Evolutionary conservation across 768 basidiomycete genomes (phyloP), one percentile per base, ranked within the genome.

Genomic region (Agrocybe praecox): DNA sequence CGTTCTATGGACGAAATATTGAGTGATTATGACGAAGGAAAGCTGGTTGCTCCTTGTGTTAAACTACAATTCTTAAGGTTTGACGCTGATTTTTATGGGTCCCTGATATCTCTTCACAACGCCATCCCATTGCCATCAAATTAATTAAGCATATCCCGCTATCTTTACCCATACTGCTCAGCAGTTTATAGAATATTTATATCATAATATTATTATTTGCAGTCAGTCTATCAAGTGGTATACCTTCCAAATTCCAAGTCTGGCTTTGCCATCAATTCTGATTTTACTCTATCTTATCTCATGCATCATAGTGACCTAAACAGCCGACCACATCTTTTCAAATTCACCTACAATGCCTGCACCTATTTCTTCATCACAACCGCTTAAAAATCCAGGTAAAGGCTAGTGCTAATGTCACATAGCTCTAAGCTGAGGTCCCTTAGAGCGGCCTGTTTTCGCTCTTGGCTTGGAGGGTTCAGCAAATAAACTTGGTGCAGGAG

Each of bases 391-490:
- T 46, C 74, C 70, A 74, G 77, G 78, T 80, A 32, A 26, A 45
- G 22, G 26, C 21, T 32, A 32, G 9, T 17, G 24, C 40, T 26
- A 22, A 26, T 48, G 21, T n/a, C 29, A 2, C 12, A n/a, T 48
- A 21, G 22, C 15, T 18, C 11, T 14, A 33, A 33, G 26, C 36
- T 47, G 42, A 34, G 33, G 42, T 52, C 6, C 32, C 11, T 17
- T 47, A 92, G 90, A 84, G 57, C 80, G 79, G 49, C 80, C 89
- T 15, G 85, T 87, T 67, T 74, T 97, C 19, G 95, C 96, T n/a
- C 84, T 99, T 18, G 97, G 97, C 19, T 86, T 99, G 33, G 97
- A 99, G 73, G 97, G 97, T 14, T 96, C 94, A 17, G 97, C 97
- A 44, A 99, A 99, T 76, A 99, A 99, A 72, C 82, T 99, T 29